Percentiles rank a stretch among this genome's conserved stretches.
Evolutionary conservation across 1,284 basidiomycete species (phyloP).

Genomic region (Heimioporus punctisporus): DNA sequence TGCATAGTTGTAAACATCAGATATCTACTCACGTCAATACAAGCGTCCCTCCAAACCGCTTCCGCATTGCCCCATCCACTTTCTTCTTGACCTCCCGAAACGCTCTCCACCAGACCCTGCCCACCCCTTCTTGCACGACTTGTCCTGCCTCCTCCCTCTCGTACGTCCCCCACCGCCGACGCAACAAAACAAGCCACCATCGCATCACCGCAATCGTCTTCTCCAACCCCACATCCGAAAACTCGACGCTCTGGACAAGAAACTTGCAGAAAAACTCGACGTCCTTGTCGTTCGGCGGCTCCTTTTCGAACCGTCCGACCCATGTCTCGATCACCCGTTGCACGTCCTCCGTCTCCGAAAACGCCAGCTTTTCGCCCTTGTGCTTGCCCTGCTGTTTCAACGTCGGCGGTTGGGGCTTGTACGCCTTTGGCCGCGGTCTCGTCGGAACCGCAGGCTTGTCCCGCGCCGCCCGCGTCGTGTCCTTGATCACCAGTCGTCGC

Average conservation of each 20-base stretch:
- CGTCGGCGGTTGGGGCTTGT: conserved; percentile 45
- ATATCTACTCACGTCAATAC: conserved; percentile 31
- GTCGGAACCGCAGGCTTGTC: conserved; percentile 21
- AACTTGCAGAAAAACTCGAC: conserved; percentile 73
- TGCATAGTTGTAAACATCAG: neutral
- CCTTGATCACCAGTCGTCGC: conserved; percentile 49
- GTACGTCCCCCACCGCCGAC: conserved; percentile 55
- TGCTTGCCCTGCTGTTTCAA: conserved; percentile 55
- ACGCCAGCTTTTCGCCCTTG: conserved; percentile 54
- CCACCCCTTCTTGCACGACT: conserved; percentile 42
- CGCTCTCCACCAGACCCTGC: conserved; percentile 75
- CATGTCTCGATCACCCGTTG: conserved; percentile 71
- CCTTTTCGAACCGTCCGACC: conserved; percentile 62
- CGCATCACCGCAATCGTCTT: conserved; percentile 69
- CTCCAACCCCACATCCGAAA: conserved; percentile 65
- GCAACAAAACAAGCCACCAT: conserved; percentile 77
- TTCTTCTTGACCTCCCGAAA: conserved; percentile 64
- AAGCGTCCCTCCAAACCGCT: conserved; percentile 69
- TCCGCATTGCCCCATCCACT: conserved; percentile 61
- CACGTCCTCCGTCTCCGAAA: conserved; percentile 67
- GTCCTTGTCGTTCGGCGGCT: conserved; percentile 68
- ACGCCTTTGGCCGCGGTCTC: conserved; percentile 54
- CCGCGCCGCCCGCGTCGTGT: conserved; percentile 33
- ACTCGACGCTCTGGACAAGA: conserved; percentile 65
- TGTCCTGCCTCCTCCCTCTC: conserved; percentile 40